Evolutionary conservation across 2,329 filamentous ascomycete species (phyloP).

Genomic region (Ilyonectria robusta): DNA sequence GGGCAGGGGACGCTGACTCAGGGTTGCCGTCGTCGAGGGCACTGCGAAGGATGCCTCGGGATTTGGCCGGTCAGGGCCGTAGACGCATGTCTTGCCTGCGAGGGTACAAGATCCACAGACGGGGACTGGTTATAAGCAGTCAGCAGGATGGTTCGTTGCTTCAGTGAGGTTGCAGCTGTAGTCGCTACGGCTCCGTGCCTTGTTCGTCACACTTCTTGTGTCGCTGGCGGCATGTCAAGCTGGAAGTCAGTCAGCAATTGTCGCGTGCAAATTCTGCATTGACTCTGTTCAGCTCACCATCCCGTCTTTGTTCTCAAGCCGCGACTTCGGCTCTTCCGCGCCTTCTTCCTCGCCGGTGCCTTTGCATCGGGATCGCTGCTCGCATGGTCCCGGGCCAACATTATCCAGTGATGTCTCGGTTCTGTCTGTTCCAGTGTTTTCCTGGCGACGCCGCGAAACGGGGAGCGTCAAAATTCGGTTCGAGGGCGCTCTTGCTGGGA

Average conservation of each 20-base stretch:
- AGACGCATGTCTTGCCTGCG: slow-evolving; percentile 27
- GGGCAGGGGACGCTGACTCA: slow-evolving; percentile 13
- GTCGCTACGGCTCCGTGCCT: slow-evolving; percentile 12
- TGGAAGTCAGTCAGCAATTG: slow-evolving; percentile 12
- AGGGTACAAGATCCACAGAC: slow-evolving; percentile 26
- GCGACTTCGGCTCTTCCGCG: slow-evolving; percentile 26
- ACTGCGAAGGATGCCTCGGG: slow-evolving; percentile 26
- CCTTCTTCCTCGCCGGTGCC: slow-evolving; percentile 16
- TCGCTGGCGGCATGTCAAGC: slow-evolving; percentile 26
- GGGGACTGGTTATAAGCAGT: slow-evolving; percentile 18
- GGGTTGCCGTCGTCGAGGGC: slow-evolving; percentile 29
- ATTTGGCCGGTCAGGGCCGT: slow-evolving; percentile 20
- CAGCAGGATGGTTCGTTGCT: slow-evolving; percentile 12
- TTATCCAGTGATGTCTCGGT: neutral
- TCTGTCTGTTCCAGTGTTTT: neutral
- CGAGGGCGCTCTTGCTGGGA: neutral
- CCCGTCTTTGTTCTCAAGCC: slow-evolving; percentile 26
- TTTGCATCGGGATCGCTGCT: slow-evolving; percentile 14
- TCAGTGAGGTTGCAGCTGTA: neutral
- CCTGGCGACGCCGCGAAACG: slow-evolving; percentile 12
- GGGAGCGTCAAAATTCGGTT: slow-evolving; percentile 4
- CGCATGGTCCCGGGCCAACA: slow-evolving; percentile 5
- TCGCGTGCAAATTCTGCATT: neutral
- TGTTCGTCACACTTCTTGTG: slow-evolving; percentile 29
- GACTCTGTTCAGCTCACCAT: slow-evolving; percentile 13